Percentiles rank a stretch among this genome's conserved stretches.
Evolutionary conservation across 2,329 filamentous ascomycete genomes (phyloP).

Genomic region (Ceratocystis variospora): DNA sequence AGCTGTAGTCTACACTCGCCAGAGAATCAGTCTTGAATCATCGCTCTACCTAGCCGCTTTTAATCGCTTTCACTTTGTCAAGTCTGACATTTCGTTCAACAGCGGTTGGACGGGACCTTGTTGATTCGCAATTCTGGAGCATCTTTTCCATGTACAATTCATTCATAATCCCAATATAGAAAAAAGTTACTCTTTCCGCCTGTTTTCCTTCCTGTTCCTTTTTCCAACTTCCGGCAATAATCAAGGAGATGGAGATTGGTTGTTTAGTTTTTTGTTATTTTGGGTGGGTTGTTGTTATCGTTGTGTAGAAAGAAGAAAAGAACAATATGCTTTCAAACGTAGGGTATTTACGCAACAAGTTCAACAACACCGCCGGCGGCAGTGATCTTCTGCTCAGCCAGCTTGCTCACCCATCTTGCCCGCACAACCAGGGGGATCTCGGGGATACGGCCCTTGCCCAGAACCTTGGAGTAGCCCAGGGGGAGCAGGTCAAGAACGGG

Average conservation of each 20-base stretch:
- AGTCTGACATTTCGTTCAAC: not conserved
- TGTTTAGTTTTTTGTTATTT: constrained; percentile 20
- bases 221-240: not conserved
- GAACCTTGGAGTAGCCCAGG: constrained; percentile 95
- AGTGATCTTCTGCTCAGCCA: constrained; percentile 98
- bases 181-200: constrained; percentile 5
- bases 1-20: not conserved
- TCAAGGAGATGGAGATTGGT: constrained; percentile 5
- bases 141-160: constrained; percentile 12
- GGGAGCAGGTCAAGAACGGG: constrained; percentile 96
- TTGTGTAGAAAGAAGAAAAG: constrained; percentile 17
- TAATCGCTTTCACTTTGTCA: not conserved
- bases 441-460: constrained; percentile 94
- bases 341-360: constrained; percentile 60
- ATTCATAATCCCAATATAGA: constrained; percentile 14
- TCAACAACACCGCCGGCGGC: constrained; percentile 92
- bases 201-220: not conserved
- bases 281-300: constrained; percentile 19
- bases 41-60: not conserved
- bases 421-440: constrained; percentile 87
- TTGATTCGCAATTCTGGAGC: constrained; percentile 7
- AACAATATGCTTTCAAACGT: constrained; percentile 18
- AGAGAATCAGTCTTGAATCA: not conserved
- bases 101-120: not conserved
- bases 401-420: constrained; percentile 86